These are phyloP conservation scores for Hypoxylon trugodes DNA, from an alignment of 495 filamentous ascomycete genomes.

Conservation along the genomic window DNA sequence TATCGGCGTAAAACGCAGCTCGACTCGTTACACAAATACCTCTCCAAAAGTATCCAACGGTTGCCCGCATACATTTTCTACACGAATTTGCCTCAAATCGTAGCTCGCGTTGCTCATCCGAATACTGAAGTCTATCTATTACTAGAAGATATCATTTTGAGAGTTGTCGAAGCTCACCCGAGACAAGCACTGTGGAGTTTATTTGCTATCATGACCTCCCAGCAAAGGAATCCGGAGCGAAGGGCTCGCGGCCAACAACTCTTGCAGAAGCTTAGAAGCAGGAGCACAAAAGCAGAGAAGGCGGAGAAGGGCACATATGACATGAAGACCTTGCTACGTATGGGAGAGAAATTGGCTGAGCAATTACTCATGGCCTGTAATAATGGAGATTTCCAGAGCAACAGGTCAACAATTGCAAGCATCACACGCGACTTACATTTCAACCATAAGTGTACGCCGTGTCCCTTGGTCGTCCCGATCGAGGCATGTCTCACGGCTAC, in stretches of 20 bases:
- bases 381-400: conserved; percentile 72
- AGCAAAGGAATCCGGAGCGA: conserved; percentile 57
- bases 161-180: conserved; percentile 80
- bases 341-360: conserved; percentile 83
- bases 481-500: conserved; percentile 84
- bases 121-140: conserved; percentile 77
- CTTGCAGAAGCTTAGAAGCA: conserved; percentile 51
- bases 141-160: conserved; percentile 79
- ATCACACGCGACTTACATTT: conserved; percentile 80
- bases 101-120: conserved; percentile 89
- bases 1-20: conserved; percentile 68
- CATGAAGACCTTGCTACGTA: conserved; percentile 74
- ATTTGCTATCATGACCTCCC: conserved; percentile 74
- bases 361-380: conserved; percentile 84
- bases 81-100: conserved; percentile 89
- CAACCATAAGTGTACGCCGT: conserved; percentile 83
- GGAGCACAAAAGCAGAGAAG: conserved; percentile 49
- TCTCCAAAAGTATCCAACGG: conserved; percentile 75
- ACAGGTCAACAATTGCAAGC: conserved; percentile 69
- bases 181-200: conserved; percentile 95
- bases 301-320: conserved; percentile 52
- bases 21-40: conserved; percentile 71
- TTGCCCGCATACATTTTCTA: conserved; percentile 91
- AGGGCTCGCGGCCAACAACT: conserved; percentile 61
- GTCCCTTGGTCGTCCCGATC: conserved; percentile 84